These are phyloP conservation scores for Mycena olivaceomarginata DNA, from an alignment of 768 basidiomycete species.

Conservation along the genomic window DNA sequence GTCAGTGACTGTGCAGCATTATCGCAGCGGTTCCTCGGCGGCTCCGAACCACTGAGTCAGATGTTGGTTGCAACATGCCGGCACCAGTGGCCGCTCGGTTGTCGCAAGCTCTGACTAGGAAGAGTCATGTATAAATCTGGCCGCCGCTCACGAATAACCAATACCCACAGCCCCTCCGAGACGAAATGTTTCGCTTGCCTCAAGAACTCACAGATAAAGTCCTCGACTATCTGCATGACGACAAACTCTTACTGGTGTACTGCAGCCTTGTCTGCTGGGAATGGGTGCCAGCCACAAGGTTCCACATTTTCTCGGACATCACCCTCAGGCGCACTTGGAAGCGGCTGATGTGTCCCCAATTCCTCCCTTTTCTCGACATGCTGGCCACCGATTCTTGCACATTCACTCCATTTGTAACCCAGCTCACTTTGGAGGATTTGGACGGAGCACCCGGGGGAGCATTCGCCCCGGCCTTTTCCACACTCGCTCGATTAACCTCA, in stretches of 20 bases:
- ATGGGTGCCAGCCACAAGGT: slow-evolving; percentile 32
- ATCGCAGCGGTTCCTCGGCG: too few relatives aligned
- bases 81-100: too few relatives aligned
- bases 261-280: slow-evolving; percentile 30
- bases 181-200: slow-evolving; percentile 8
- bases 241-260: neutral
- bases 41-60: too few relatives aligned
- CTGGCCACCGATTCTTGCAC: slow-evolving; percentile 21
- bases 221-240: slow-evolving; percentile 31
- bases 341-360: slow-evolving; percentile 10
- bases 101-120: too few relatives aligned
- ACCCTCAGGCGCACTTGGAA: slow-evolving; percentile 17
- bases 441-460: neutral
- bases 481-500: neutral
- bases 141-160: too few relatives aligned
- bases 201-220: slow-evolving; percentile 33
- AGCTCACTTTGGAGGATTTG: slow-evolving; percentile 15
- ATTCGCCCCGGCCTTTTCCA: neutral
- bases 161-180: too few relatives aligned
- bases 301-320: slow-evolving; percentile 26
- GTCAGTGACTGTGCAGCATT: too few relatives aligned
- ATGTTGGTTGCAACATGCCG: too few relatives aligned
- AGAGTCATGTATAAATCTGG: too few relatives aligned
- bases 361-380: slow-evolving; percentile 23
- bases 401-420: slow-evolving; percentile 16